Evolutionary conservation across 768 basidiomycete genomes (phyloP), one percentile per base, ranked within the genome.

Genomic region (Tricholomella constricta): DNA sequence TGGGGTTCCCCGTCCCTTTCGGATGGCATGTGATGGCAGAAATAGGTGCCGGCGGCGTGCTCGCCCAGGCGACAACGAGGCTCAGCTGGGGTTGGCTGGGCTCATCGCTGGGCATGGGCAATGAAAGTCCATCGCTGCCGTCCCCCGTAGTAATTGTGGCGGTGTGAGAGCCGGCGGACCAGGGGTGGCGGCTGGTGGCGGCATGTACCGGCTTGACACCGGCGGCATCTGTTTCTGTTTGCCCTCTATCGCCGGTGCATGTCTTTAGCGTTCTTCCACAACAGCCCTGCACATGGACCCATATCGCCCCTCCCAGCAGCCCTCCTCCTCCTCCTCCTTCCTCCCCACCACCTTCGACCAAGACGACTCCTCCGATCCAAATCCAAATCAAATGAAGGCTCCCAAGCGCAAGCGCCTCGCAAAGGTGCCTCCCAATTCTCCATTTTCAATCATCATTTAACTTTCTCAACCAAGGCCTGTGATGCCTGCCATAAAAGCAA

Each of bases 401-500:
- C 75, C 77, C 42, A 82, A 82, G 62, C 74, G 81, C 58, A 82
- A 81, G 66, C 72, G 81, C 44, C 76, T 82, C 14, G 77, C 79
- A 60, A 81, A 81, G 76, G 79, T 77, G 20, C 36, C 26, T 47
- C 41, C 11, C 38, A 37, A 23, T 37, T 36, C 41, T 23, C 32
- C 35, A n/a, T 36, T 51, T 38, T 35, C 4, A 32, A 47, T 45
- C 51, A 42, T 42, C 44, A 46, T 43, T 49, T 53, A 52, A 65
- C 48, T 41, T 55, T 54, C 37, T 27, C 49, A 22, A 48, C 22
- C 37, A 51, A 81, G 78, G 80, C 90, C 44, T 91, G 90, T 69
- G 87, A 90, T 69, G 85, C 87, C 48, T 92, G 90, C 66, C 91
- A 92, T 66, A 89, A 88, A 68, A 86, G 84, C 71, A 92, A 92